phyloP scores from a whole-genome alignment of 352 stramenopile species.

The Pilasporangium apinafurcum region DNA sequence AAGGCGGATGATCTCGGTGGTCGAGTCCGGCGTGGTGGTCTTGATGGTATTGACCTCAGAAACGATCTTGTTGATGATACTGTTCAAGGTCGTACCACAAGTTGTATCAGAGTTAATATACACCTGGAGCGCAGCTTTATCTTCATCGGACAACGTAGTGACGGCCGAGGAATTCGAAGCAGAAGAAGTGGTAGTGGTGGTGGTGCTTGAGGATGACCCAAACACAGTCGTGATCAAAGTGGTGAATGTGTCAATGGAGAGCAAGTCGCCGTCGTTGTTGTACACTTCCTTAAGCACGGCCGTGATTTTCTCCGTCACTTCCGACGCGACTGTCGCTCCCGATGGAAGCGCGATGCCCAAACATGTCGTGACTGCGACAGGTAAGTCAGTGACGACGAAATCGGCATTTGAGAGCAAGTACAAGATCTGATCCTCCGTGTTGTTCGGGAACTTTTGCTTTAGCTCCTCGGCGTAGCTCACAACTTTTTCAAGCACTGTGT shows the following conservation, averaged over 20 bases:
- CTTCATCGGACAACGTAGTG: no score
- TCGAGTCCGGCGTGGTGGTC: constrained; percentile 9
- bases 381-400: constrained; percentile 34
- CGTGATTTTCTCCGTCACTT: no score
- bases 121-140: constrained; percentile 10
- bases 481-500: constrained; percentile 31
- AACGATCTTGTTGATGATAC: constrained; percentile 39
- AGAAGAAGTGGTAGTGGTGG: constrained; percentile 4
- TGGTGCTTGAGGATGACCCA: not conserved
- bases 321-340: no score
- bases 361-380: constrained; percentile 27
- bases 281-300: constrained; percentile 23
- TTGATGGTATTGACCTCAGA: constrained; percentile 33
- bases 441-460: constrained; percentile 20
- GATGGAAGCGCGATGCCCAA: constrained; percentile 19
- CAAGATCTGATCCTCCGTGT: constrained; percentile 34
- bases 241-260: constrained; percentile 20
- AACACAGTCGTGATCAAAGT: constrained; percentile 6
- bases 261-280: constrained; percentile 22
- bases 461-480: constrained; percentile 20
- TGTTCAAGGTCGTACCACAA: constrained; percentile 39
- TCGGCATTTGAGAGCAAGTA: constrained; percentile 36
- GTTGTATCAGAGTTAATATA: constrained; percentile 21
- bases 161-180: no score
- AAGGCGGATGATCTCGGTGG: constrained; percentile 31